These are phyloP conservation scores for Carallia brachiata DNA, from an alignment of 345 rosid genomes.

Conservation along the genomic window DNA sequence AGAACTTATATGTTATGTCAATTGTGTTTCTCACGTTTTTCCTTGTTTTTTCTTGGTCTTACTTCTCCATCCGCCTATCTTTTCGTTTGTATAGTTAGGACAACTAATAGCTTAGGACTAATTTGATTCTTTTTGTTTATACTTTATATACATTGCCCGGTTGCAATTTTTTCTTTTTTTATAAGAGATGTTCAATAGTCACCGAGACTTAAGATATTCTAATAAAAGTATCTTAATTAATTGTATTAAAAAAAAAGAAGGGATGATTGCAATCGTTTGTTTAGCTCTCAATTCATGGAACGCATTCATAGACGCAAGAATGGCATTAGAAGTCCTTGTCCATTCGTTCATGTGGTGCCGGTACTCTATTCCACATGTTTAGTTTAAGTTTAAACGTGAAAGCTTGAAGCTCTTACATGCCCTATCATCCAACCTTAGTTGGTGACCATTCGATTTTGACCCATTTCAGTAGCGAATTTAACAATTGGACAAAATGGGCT, in stretches of 20 bases:
- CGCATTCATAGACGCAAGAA: conserved; percentile 17
- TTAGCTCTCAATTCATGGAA: conserved; percentile 4
- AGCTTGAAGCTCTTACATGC: conserved; percentile 20
- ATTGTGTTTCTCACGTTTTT: too few species aligned
- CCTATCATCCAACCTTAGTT: not conserved
- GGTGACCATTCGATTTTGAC: too few species aligned
- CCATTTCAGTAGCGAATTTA: too few species aligned
- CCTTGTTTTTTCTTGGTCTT: conserved; percentile 15
- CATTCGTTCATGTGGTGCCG: conserved; percentile 43
- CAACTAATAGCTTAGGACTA: conserved; percentile 4
- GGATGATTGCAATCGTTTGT: not conserved
- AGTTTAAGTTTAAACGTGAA: conserved; percentile 35
- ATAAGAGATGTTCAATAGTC: too few species aligned
- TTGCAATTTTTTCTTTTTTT: too few species aligned
- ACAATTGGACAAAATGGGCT: too few species aligned
- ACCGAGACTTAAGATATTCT: too few species aligned
- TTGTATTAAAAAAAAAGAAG: not conserved
- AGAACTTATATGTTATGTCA: too few species aligned
- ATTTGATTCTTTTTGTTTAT: conserved; percentile 11
- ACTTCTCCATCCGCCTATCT: conserved; percentile 28
- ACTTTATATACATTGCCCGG: not conserved
- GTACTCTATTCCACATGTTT: conserved; percentile 42
- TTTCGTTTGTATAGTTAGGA: not conserved
- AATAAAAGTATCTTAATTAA: too few species aligned
- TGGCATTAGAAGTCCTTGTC: conserved; percentile 39